Conservation (phyloP, 352 stramenopile genomes). For the Phytopythium litorale region DNA sequence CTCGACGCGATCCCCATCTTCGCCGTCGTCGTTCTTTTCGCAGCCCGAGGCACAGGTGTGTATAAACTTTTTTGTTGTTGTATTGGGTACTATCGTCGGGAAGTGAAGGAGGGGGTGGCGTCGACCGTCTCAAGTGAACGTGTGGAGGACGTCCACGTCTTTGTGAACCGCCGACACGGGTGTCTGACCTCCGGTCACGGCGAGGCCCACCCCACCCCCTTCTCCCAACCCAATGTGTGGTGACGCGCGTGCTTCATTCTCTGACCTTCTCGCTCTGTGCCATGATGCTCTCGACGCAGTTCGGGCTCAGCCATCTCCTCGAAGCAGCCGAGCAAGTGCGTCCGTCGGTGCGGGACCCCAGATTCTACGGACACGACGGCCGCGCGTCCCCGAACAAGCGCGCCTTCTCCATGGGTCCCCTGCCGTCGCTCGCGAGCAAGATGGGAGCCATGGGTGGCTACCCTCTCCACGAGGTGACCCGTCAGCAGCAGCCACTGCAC, state of each 20-base stretch:
- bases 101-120: not conserved
- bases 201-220: not conserved
- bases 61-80: not conserved
- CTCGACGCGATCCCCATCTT: constrained; percentile 32
- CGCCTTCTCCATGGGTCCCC: constrained; percentile 13
- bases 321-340: constrained; percentile 56
- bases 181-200: not conserved
- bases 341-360: constrained; percentile 16
- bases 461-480: constrained; percentile 13
- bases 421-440: constrained; percentile 28
- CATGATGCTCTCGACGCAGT: constrained; percentile 24
- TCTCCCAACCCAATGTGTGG: not conserved
- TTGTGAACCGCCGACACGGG: not conserved
- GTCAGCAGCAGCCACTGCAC: not conserved
- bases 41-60: constrained; percentile 17
- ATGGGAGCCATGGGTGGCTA: constrained; percentile 41
- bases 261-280: constrained; percentile 14
- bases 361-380: not conserved
- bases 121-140: not conserved
- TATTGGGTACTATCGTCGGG: not conserved
- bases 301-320: constrained; percentile 51
- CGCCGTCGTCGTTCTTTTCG: constrained; percentile 39
- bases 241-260: constrained; percentile 9
- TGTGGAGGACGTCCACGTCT: constrained; percentile 5
- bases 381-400: constrained; percentile 9